Evolutionary conservation across 352 stramenopile species (phyloP), one percentile per base, ranked within the genome.

Genomic region (Pythium phragmiticola): DNA sequence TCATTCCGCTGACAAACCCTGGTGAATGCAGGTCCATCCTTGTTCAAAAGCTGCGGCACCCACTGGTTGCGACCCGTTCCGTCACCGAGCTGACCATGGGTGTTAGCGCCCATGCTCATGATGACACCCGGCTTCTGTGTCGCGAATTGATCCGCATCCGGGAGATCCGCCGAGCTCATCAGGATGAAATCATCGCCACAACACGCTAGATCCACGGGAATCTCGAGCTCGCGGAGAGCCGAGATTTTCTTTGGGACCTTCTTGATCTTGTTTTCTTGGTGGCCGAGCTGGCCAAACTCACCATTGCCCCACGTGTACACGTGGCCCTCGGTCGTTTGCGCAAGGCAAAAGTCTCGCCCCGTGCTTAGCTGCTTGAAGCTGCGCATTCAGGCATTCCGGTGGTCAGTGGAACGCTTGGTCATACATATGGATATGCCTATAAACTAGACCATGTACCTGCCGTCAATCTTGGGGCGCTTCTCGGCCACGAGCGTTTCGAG

Each of bases 261-360:
- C 71, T 93, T 93, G 72, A 80, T 83, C 60, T 93, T 93, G 72
- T 91, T 93, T 46, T 93, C 84, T 54, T 93, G 84, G 69, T 94
- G 85, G 1, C 85, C 85, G 41, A 94, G 62, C 59, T 94, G 85
- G 17, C 85, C 85, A 30, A 78, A 68, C 54, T 94, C 81, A 26
- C 85, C 85, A 45, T 90, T 88, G 5, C 85, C 85, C 82, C 82
- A 94, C 28, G 85, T 87, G 66, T 94, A 94, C 34, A 81, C 73
- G 60, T 94, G 82, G 4, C 85, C 85, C 16, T 80, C 72, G 0
- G 71, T 79, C 13, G 82, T 90, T 7, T 87, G 28, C 2, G 80
- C 69, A 34, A 87, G 37, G 17, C 72, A 78, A 49, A 93, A 93
- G 55, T 90, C 83, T 2, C 74, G 67, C 3, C 84, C 84, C 39